phyloP scores from a whole-genome alignment of 2,329 filamentous ascomycete genomes.

The Aureobasidium lini region DNA sequence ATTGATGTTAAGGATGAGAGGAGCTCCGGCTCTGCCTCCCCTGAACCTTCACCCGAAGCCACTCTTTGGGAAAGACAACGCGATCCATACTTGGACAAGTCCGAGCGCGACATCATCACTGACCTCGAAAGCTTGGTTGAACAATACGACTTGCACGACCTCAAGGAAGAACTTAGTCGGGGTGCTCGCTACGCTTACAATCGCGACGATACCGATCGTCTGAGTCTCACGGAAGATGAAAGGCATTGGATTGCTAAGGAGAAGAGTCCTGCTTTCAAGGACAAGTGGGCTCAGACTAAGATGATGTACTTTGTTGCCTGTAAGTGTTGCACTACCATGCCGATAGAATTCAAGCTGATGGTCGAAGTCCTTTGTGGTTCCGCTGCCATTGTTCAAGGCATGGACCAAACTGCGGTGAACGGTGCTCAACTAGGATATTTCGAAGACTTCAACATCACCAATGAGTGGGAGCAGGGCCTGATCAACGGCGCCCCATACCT shows the following conservation, averaged over 20 bases:
- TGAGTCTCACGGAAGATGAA: constrained; percentile 52
- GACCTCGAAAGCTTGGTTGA: constrained; percentile 23
- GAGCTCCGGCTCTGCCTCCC: not conserved
- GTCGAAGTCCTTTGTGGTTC: constrained; percentile 33
- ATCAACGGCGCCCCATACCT: constrained; percentile 41
- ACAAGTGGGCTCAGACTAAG: constrained; percentile 51
- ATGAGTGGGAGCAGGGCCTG: constrained; percentile 26
- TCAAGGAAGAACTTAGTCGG: constrained; percentile 20
- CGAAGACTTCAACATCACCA: constrained; percentile 21
- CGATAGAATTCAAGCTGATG: not conserved
- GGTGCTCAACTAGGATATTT: constrained; percentile 30
- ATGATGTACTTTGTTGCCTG: constrained; percentile 45
- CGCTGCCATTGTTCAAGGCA: constrained; percentile 50
- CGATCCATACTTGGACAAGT: constrained; percentile 25
- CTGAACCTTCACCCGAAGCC: not conserved
- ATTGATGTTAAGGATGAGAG: constrained; percentile 6
- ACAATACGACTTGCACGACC: constrained; percentile 19
- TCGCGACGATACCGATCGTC: constrained; percentile 18
- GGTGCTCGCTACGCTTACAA: constrained; percentile 22
- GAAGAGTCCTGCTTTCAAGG: constrained; percentile 59
- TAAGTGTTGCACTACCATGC: constrained; percentile 22
- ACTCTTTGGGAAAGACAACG: constrained; percentile 15
- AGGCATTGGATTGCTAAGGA: constrained; percentile 52
- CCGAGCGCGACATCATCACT: constrained; percentile 20
- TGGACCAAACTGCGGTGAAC: constrained; percentile 46